Evolutionary conservation across 192 early-diverging fungal species (phyloP), one percentile per base, ranked within the genome.

Genomic region (Umbelopsis sp.): DNA sequence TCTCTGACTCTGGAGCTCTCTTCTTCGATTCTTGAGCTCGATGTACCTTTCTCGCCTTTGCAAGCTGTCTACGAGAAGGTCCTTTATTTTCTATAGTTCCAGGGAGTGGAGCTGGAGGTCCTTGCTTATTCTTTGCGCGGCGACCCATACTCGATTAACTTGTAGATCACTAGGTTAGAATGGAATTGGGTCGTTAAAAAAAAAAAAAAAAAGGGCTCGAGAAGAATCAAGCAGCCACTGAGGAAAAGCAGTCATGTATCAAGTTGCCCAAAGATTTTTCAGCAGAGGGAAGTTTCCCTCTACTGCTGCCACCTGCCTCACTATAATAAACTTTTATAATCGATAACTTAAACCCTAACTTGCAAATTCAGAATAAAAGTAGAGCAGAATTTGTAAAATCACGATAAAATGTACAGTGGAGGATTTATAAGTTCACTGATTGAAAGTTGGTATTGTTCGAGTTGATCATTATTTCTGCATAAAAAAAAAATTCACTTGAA

Each of bases 91-190:
- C 43, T 65, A 68, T 4, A 29, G 69, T 70, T 67, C 45, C 72
- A 45, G 49, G 51, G 6, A 81, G 45, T 44, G 79, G 79, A 50
- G 62, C 54, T 45, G 79, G 79, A 69, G 65, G 32, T 22, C 21
- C 50, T 74, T 81, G 79, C 69, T 81, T 81, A 49, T 76, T 81
- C 29, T 69, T 76, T 68, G 75, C 68, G 4, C 66, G 56, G 43
- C 69, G 45, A 56, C 79, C 79, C 79, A 81, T 81, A 11, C 45
- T 69, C 17, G 21, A 36, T 34, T 53, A 22, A 29, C 52, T 53
- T n/a, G 52, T 53, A 53, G 24, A 26, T 53, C 24, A 41, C 38
- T 41, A 41, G 38, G 38, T 41, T 41, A 41, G 38, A 41, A 11
- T 41, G 47, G 14, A 49, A 49, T 49, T 49, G n/a, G n/a, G 16